A percentile compares a stretch with the other conserved stretches of the same genome.
These are phyloP conservation scores for Coemansia sp. DNA, from an alignment of 192 early-diverging fungal species.

Conservation along the genomic window DNA sequence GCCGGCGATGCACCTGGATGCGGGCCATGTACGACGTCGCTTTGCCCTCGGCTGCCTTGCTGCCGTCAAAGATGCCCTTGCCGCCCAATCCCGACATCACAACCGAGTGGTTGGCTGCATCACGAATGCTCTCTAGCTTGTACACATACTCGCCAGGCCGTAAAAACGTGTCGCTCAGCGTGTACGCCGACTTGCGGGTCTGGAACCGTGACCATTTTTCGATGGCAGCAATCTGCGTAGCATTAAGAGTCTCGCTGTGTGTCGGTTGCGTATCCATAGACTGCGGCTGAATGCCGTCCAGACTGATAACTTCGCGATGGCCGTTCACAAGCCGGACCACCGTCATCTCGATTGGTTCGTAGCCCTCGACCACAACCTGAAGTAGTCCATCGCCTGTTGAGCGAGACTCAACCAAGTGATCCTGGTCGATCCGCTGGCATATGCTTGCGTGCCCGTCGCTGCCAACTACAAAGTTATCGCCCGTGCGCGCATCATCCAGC, in stretches of 20 bases:
- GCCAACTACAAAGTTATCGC: constrained; percentile 37
- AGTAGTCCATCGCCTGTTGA: constrained; percentile 21
- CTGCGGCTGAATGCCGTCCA: constrained; percentile 30
- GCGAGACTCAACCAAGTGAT: background rate
- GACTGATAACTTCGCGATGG: constrained; percentile 43
- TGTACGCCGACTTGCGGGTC: constrained; percentile 20
- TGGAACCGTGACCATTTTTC: constrained; percentile 29
- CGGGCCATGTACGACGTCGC: constrained; percentile 40
- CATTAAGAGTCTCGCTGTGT: background rate
- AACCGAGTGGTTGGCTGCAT: constrained; percentile 46
- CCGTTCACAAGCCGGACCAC: constrained; percentile 48
- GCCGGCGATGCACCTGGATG: constrained; percentile 40
- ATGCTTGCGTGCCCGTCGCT: constrained; percentile 48
- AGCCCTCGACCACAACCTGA: constrained; percentile 42
- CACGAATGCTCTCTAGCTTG: constrained; percentile 41
- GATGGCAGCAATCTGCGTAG: constrained; percentile 7
- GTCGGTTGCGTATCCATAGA: constrained; percentile 2
- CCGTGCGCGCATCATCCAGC: constrained; percentile 11
- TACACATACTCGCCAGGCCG: constrained; percentile 52
- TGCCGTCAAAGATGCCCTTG: constrained; percentile 18
- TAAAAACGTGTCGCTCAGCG: constrained; percentile 45
- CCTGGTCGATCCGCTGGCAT: constrained; percentile 33
- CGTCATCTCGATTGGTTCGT: constrained; percentile 45
- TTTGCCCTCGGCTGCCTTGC: constrained; percentile 14
- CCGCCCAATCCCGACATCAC: constrained; percentile 12